Evolutionary conservation across 129 eudicot species (phyloP).

Genomic region (Solidago caesia): DNA sequence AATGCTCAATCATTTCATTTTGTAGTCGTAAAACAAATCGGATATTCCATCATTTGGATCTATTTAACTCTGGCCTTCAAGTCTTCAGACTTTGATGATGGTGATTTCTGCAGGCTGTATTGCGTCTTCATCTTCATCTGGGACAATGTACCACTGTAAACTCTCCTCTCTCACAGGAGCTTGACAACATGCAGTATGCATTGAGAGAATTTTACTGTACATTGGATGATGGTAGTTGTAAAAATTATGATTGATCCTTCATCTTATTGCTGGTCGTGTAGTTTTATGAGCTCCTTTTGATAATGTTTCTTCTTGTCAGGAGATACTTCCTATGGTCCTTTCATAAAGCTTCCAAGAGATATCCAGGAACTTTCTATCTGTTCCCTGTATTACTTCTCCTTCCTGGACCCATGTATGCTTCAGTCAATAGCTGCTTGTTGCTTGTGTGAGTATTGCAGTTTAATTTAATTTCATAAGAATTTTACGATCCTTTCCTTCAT

Average conservation of each 20-base stretch:
- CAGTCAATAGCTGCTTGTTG: slow-evolving; percentile 76
- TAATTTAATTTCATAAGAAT: not conserved
- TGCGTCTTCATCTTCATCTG: slow-evolving; percentile 59
- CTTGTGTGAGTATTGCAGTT: slow-evolving; percentile 58
- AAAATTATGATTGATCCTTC: not conserved
- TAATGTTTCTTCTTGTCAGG: slow-evolving; percentile 40
- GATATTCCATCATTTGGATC: not conserved
- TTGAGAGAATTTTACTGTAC: slow-evolving; percentile 53
- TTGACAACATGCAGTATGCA: slow-evolving; percentile 54
- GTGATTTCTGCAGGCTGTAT: slow-evolving; percentile 55
- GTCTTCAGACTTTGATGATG: slow-evolving; percentile 4
- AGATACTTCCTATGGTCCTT: slow-evolving; percentile 60
- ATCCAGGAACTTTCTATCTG: slow-evolving; percentile 73
- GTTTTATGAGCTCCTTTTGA: slow-evolving; percentile 13
- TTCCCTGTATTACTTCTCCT: slow-evolving; percentile 79
- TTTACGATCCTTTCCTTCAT: too few species aligned
- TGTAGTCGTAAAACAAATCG: not conserved
- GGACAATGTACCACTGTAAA: slow-evolving; percentile 54
- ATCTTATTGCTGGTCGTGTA: not conserved
- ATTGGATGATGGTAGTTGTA: slow-evolving; percentile 30
- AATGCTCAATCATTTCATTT: not conserved
- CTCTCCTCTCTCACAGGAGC: slow-evolving; percentile 48
- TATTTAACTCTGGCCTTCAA: not conserved
- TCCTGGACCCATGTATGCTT: slow-evolving; percentile 52
- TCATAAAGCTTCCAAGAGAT: slow-evolving; percentile 61